Base-by-base conservation (phyloP, 805 yeast genomes). In the Kockiozyma suomiensis region DNA sequence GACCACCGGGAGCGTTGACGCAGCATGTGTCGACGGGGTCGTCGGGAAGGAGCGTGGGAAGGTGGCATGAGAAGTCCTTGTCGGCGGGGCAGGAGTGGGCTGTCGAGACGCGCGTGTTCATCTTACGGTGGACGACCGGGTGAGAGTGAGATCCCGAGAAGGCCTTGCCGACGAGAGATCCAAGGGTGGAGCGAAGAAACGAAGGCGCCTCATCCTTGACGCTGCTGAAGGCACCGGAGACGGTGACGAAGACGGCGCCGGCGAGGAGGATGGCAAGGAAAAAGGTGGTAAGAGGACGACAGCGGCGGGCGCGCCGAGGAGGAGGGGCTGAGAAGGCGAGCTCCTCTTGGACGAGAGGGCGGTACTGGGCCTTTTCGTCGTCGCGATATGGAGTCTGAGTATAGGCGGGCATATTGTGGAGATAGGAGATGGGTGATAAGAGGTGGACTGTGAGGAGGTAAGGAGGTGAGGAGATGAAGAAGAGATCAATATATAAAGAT, bases 1-100 rank as follows among this genome's bases (percentile, higher is more conserved):
- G 79, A 4, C 97, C 97, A 49, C 96, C 93, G 8, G 92, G 92
- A 50, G 82, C 81, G 70, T 91, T 97, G 72, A 85, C 89, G 74
- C 97, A 92, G 70, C 97, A 92, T 1, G 83, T 70, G 71, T 90
- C 85, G 41, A 61, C 47, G 26, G n/a, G n/a, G n/a, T 17, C 30
- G 25, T 33, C 47, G 26, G 49, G 54, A 7, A 25, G 32, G 17
- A 55, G 13, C 45, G 38, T 17, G 25, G 53, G 38, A 26, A 58
- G 47, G 46, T 61, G 64, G 66, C 66, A 62, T 15, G 66, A 62
- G 23, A 56, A 32, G 40, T 37, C 50, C 38, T 26, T 13, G 42
- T 21, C 23, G 25, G 37, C 33, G 32, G 60, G 54, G 52, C 64
- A 60, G 17, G 58, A 21, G 60, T 54, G 64, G 32, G 54, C 43